These are phyloP conservation scores for Colletotrichum sp. DNA, from an alignment of 2,329 filamentous ascomycete genomes.

Conservation along the genomic window DNA sequence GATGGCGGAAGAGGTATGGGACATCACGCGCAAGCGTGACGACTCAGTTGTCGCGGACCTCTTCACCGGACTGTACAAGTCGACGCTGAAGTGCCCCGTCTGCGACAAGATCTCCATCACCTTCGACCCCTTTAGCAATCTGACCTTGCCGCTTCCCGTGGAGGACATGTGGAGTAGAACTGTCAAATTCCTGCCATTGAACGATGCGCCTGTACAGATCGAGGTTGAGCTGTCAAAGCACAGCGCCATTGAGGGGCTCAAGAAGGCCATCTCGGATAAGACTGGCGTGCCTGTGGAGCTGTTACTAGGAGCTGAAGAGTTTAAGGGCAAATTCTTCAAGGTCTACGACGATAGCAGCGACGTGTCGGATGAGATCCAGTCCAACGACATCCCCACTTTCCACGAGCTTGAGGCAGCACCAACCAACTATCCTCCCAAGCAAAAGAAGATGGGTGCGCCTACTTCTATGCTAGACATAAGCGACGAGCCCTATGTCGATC, in stretches of 20 bases:
- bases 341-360: conserved; percentile 73
- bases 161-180: conserved; percentile 80
- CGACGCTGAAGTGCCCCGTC: conserved; percentile 87
- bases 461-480: conserved; percentile 57
- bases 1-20: conserved; percentile 88
- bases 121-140: conserved; percentile 95
- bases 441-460: conserved; percentile 41
- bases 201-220: conserved; percentile 72
- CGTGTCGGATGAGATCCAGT: conserved; percentile 74
- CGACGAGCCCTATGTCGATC: conserved; percentile 47
- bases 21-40: conserved; percentile 89
- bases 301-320: conserved; percentile 84
- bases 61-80: conserved; percentile 98
- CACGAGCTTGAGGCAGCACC: conserved; percentile 80
- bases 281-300: conserved; percentile 68
- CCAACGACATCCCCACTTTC: conserved; percentile 70
- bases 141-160: conserved; percentile 89
- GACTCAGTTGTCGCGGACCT: conserved; percentile 95
- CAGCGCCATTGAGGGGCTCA: conserved; percentile 70
- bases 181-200: conserved; percentile 79
- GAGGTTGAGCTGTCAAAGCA: conserved; percentile 83
- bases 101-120: conserved; percentile 98
- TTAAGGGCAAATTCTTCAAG: conserved; percentile 85
- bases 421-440: conserved; percentile 74
- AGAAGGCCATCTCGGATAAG: conserved; percentile 72